Evolutionary conservation across 2,329 filamentous ascomycete genomes (phyloP), one percentile per base, ranked within the genome.

Genomic region (Bipolaris oryzae): DNA sequence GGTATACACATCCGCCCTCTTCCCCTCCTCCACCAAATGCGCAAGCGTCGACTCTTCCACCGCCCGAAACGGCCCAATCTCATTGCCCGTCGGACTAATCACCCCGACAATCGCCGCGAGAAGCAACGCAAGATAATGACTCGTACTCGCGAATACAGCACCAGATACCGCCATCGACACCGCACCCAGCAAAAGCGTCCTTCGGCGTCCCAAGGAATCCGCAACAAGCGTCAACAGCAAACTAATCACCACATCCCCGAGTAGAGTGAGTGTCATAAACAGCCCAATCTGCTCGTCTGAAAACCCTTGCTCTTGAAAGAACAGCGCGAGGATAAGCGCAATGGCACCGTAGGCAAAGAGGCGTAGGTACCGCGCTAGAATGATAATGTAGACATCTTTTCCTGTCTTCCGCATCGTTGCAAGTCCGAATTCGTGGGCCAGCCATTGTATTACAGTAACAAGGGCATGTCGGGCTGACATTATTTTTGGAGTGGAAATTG

Each of bases 21-120:
- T 57, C 1, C 58, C 57, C 45, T 70, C 69, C 1, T 60, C 57
- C 5, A 74, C 70, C 21, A 78, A 57, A 58, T 76, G 73, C 28
- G 76, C 72, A 41, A 78, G 45, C 16, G 69, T 75, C 28, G 71
- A 74, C 58, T 78, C 76, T 44, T 78, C 76, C 1, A 78, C 68
- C 2, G 76, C 75, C 25, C 76, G 63, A 45, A 78, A 78, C 3
- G 76, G 76, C 6, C 76, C 76, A 61, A 78, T 77, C 60, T 78
- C 76, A 37, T 73, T 76, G 25, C 76, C 76, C 38, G 66, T 74
- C 9, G 74, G 72, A 54, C 73, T 76, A 15, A 78, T 73, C 0
- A 78, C 75, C 1, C 76, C 76, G 6, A 77, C 43, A 11, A 77
- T 69, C 3, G 76, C 74, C 2, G 74, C 75, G 3, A 63, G 18